Conservation (phyloP, 306 rosid species). For the Lagenaria siceraria region DNA sequence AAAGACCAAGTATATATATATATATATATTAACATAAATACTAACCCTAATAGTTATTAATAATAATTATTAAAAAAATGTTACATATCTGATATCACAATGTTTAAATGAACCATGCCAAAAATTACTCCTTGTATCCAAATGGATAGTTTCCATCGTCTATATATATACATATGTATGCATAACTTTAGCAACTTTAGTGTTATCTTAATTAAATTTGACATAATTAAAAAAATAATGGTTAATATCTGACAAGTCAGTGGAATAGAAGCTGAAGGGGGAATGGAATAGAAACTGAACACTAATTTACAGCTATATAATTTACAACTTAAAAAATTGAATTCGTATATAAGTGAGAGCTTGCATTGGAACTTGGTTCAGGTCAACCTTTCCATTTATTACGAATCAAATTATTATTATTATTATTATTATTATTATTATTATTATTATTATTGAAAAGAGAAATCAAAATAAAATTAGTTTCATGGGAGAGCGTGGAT, state of each 20-base stretch:
- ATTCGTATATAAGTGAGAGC: conserved; percentile 12
- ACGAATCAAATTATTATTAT: not conserved
- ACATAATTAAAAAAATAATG: not conserved
- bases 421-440: too few relatives aligned
- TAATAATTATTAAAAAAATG: too few relatives aligned
- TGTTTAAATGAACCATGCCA: too few relatives aligned
- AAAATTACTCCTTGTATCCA: too few relatives aligned
- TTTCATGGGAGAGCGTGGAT: not conserved
- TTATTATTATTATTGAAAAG: too few relatives aligned
- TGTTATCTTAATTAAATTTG: not conserved
- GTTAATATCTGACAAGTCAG: conserved; percentile 56
- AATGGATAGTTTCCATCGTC: too few relatives aligned
- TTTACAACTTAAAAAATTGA: not conserved
- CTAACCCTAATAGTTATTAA: too few relatives aligned
- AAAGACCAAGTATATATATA: too few relatives aligned
- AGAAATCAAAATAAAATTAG: not conserved
- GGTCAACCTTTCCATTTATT: conserved; percentile 44
- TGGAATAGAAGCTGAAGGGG: conserved; percentile 94
- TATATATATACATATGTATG: too few relatives aligned
- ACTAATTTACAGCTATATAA: not conserved
- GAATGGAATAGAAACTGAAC: conserved; percentile 98
- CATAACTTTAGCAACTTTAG: too few relatives aligned
- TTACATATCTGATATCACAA: too few relatives aligned
- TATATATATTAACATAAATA: too few relatives aligned
- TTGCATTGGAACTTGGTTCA: conserved; percentile 50